Base-by-base conservation (phyloP, 1,284 basidiomycete genomes). In the Uromyces viciae-fabae region DNA sequence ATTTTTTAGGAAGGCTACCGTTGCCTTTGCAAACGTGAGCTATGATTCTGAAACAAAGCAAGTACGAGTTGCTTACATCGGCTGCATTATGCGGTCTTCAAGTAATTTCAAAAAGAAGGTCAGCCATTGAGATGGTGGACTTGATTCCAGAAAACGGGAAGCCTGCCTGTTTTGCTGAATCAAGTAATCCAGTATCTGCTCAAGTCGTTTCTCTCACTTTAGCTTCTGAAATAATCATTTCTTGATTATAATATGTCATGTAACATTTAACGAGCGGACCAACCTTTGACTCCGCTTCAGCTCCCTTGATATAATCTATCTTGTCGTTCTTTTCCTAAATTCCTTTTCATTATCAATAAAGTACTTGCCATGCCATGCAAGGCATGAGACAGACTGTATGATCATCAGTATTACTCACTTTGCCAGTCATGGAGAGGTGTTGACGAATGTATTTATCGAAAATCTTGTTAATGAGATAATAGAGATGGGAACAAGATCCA, bases 241-340 rank as follows among this genome's bases (percentile, higher is more conserved):
- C n/a, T n/a, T n/a, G n/a, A n/a, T n/a, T n/a, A n/a, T n/a, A n/a
- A 52, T 14, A 52, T 14, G 49, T n/a, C 14, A 52, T 14, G 14
- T 52, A 14, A 52, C 14, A 52, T n/a, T n/a, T n/a, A n/a, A n/a
- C n/a, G n/a, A n/a, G 15, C 28, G 33, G 28, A 60, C 72, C 33
- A 25, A 75, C 72, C 54, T 58, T 75, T 19, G 72, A 38, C 38
- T 75, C 72, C 25, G 72, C 72, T 60, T 75, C 72, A 42, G 72
- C 72, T 43, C 72, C 72, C 72, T 60, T 75, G 36, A 75, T 31
- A 25, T 49, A 75, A 9, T 75, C 72, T 25, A 58, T 75, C 28
- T 75, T 75, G 3, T 75, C 72, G n/a, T 19, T 49, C 60, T 75
- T 75, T 8, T 31, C 49, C 72, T 75, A 56, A n/a, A n/a, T n/a